Evolutionary conservation across 2,329 filamentous ascomycete genomes (phyloP).

Genomic region (Fusarium mangiferae): DNA sequence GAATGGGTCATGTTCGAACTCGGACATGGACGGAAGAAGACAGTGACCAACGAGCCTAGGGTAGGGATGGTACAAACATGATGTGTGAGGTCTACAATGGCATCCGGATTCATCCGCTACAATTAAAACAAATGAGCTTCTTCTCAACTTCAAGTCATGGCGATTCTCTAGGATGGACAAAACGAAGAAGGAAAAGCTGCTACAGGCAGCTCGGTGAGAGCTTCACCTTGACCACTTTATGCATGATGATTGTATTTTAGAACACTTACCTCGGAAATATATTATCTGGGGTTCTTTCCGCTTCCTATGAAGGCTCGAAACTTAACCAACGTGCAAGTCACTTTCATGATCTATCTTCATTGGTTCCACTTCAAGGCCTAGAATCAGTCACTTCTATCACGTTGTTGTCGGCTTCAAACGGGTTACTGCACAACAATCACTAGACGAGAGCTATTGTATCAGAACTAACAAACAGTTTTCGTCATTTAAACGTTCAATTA

Average conservation of each 20-base stretch:
- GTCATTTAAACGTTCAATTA: not conserved
- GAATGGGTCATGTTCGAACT: constrained; percentile 83
- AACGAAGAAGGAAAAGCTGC: not conserved
- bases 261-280: not conserved
- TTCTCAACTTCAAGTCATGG: not conserved
- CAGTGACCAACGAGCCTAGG: not conserved
- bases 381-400: not conserved
- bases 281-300: not conserved
- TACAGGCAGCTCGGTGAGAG: not conserved
- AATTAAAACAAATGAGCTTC: not conserved
- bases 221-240: not conserved
- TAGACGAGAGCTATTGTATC: not conserved
- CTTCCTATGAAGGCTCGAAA: not conserved
- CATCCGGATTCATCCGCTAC: constrained; percentile 18
- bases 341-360: not conserved
- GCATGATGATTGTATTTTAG: not conserved
- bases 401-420: not conserved
- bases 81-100: not conserved
- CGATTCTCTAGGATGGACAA: not conserved
- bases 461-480: not conserved
- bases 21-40: constrained; percentile 41
- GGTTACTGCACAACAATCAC: not conserved
- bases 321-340: not conserved
- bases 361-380: not conserved
- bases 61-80: not conserved